Evolutionary conservation across 116 monocot genomes (phyloP).

Genomic region (Iris pallida): DNA sequence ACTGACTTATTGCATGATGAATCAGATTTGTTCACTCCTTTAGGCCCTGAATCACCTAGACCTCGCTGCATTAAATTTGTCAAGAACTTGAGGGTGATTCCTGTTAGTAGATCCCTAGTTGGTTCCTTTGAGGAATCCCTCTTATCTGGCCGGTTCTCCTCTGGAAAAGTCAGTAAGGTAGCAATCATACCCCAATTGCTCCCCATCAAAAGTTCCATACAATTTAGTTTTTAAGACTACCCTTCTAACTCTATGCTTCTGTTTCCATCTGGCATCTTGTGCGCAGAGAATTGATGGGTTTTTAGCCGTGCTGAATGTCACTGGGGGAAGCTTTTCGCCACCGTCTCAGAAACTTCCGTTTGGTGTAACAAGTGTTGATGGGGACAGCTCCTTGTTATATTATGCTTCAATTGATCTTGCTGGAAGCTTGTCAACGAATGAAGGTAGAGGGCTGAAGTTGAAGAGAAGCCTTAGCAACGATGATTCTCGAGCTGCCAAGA

Average conservation of each 20-base stretch:
- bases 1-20: constrained; percentile 26
- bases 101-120: constrained; percentile 74
- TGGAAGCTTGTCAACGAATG: constrained; percentile 34
- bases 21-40: constrained; percentile 31
- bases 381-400: constrained; percentile 67
- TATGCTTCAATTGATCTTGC: constrained; percentile 77
- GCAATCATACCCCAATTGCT: background rate
- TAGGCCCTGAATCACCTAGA: constrained; percentile 24
- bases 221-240: constrained; percentile 1
- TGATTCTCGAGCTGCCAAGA: constrained; percentile 49
- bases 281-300: constrained; percentile 79
- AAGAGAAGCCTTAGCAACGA: constrained; percentile 60
- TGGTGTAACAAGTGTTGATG: constrained; percentile 67
- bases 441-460: constrained; percentile 39
- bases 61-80: constrained; percentile 29
- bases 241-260: constrained; percentile 5
- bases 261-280: constrained; percentile 12
- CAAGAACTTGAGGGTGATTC: constrained; percentile 31
- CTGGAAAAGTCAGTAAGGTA: constrained; percentile 59
- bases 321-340: constrained; percentile 62
- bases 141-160: constrained; percentile 77
- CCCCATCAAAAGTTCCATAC: background rate
- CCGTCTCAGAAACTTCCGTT: constrained; percentile 82
- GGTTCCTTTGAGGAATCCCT: constrained; percentile 99
- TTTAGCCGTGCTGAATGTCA: constrained; percentile 72